These are phyloP conservation scores for Calendula officinalis DNA, from an alignment of 129 eudicot species.

Conservation along the genomic window DNA sequence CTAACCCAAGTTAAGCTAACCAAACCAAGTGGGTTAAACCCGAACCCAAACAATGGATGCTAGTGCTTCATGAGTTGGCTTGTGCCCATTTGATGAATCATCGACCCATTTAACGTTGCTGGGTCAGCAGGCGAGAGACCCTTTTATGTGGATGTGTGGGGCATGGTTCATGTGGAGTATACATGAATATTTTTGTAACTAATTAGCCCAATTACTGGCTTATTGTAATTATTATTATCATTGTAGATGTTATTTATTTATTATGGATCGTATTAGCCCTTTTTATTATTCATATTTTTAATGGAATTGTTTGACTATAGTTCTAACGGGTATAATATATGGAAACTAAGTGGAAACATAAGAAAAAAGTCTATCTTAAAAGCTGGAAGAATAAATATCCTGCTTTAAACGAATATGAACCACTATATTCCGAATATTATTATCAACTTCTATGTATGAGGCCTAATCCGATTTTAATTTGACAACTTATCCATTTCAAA, in stretches of 20 bases:
- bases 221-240: conserved; percentile 32
- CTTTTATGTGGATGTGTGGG: not conserved
- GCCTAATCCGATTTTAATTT: no score
- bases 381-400: no score
- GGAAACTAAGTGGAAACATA: no score
- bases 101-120: not conserved
- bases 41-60: conserved; percentile 12
- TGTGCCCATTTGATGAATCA: conserved; percentile 20
- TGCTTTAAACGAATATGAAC: no score
- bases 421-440: no score
- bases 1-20: conserved; percentile 18
- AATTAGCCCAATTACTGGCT: conserved; percentile 20
- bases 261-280: not conserved
- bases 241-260: conserved; percentile 20
- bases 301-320: not conserved
- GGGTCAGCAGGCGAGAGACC: conserved; percentile 7
- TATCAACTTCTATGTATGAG: no score
- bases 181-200: conserved; percentile 24
- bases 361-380: no score
- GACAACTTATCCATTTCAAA: no score
- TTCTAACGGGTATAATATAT: no score
- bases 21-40: conserved; percentile 18
- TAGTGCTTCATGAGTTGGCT: conserved; percentile 18
- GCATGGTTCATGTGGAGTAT: conserved; percentile 19
- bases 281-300: not conserved